Base-by-base conservation (phyloP, 202 grass and related monocot genomes). In the Schoenoplectus tabernaemontani region DNA sequence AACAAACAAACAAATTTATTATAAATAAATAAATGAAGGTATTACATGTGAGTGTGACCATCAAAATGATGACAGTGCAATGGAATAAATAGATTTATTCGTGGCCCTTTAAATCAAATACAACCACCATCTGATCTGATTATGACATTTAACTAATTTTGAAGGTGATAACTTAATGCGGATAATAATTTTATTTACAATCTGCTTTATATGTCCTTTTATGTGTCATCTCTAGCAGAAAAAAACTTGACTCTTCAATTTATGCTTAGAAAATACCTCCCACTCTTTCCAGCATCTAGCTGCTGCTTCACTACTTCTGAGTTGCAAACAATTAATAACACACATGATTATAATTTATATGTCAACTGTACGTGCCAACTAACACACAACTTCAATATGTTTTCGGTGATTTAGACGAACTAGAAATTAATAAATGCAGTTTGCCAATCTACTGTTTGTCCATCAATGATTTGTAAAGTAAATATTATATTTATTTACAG, bases 101-200 rank as follows among this genome's bases (percentile, higher is more conserved):
- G 32, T 57, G 47, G 15, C 51, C 47, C 56, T 59, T 59, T 46
- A 61, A 62, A 62, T 79, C 54, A 78, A 57, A 26, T 61, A 19
- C 54, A 78, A 78, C 54, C 37, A 0, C 54, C 4, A 78, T 60
- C 75, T 61, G 57, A 62, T 30, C 23, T 62, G 76, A 79, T 79
- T 9, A 28, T 79, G 76, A 79, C 76, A 62, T 62, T 44, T 46
- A 79, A 44, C 76, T 28, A 79, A 79, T 79, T 79, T 79, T 22
- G 38, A 43, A 62, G 20, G 24, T 79, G 3, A 60, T 79, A 79
- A 79, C 23, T 79, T 62, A 79, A 79, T 79, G 57, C 11, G 19
- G 46, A 79, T 57, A 62, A 79, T 79, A 11, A 17, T 79, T 61
- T 44, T 62, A 57, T 51, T 73, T 51, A 17, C 58, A 79, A 24